These are phyloP conservation scores for Ophiosphaerella herpotricha DNA, from an alignment of 2,329 filamentous ascomycete genomes.

Conservation along the genomic window DNA sequence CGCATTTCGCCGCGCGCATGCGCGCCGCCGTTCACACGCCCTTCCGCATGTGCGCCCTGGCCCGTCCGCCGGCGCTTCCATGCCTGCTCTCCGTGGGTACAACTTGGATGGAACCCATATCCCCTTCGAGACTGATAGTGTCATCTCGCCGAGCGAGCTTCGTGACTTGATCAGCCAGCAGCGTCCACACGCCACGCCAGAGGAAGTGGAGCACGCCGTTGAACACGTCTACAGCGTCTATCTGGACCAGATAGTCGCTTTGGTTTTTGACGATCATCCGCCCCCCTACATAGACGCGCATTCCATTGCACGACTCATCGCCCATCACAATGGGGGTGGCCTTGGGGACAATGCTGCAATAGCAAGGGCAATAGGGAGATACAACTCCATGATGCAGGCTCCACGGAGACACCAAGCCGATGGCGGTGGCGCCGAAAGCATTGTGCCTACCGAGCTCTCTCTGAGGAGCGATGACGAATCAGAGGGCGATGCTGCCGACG, in stretches of 20 bases:
- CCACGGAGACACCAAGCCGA: slow-evolving; percentile 11
- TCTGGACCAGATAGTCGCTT: slow-evolving; percentile 33
- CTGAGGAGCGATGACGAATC: slow-evolving; percentile 38
- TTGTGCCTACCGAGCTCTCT: slow-evolving; percentile 40
- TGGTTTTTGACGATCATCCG: slow-evolving; percentile 23
- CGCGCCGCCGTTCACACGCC: slow-evolving; percentile 31
- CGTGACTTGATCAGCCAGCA: slow-evolving; percentile 23
- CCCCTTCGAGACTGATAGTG: slow-evolving; percentile 24
- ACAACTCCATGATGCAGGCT: slow-evolving; percentile 13
- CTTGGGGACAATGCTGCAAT: slow-evolving; percentile 21
- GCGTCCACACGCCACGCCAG: slow-evolving; percentile 22
- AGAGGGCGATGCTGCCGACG: slow-evolving; percentile 48
- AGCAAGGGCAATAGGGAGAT: slow-evolving; percentile 26
- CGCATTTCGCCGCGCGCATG: slow-evolving; percentile 62
- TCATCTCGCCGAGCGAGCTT: slow-evolving; percentile 27
- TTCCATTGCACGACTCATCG: slow-evolving; percentile 23
- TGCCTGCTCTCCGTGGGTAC: slow-evolving; percentile 30
- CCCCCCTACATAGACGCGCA: slow-evolving; percentile 24
- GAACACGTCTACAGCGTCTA: slow-evolving; percentile 35
- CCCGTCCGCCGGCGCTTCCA: neutral
- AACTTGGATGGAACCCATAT: slow-evolving; percentile 31
- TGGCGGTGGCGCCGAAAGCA: slow-evolving; percentile 33
- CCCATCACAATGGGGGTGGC: slow-evolving; percentile 6
- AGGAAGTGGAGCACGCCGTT: slow-evolving; percentile 26
- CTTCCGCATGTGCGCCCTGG: too few relatives aligned